Percentiles rank a stretch among this genome's conserved stretches.
Evolutionary conservation across 2,329 filamentous ascomycete species (phyloP).

Genomic region (Colletotrichum sp.): DNA sequence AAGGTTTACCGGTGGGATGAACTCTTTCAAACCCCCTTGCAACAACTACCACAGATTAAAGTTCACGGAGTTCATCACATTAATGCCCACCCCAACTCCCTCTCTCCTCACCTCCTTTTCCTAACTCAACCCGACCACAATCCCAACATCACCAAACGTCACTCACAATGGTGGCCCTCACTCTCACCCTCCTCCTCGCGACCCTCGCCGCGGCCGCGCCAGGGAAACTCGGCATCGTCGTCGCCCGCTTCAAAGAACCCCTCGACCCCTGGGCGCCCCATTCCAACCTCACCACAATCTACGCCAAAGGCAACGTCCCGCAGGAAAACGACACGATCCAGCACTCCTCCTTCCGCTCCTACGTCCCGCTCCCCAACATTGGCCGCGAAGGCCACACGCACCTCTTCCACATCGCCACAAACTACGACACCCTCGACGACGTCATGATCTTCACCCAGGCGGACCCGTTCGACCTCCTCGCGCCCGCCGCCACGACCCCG

Average conservation of each 20-base stretch:
- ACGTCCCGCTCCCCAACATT: slow-evolving; percentile 10
- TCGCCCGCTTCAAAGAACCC: slow-evolving; percentile 17
- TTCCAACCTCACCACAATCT: slow-evolving; percentile 14
- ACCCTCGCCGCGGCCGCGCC: neutral
- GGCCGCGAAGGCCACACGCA: slow-evolving; percentile 18
- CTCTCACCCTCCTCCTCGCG: neutral
- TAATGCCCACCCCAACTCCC: neutral
- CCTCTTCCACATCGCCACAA: slow-evolving; percentile 6
- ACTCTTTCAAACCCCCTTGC: neutral
- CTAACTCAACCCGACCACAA: neutral
- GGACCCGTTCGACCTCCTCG: slow-evolving; percentile 12
- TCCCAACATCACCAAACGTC: neutral
- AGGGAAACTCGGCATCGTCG: slow-evolving; percentile 6
- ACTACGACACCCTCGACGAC: slow-evolving; percentile 18
- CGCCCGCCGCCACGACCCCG: neutral
- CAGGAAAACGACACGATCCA: slow-evolving; percentile 14
- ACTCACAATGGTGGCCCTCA: neutral
- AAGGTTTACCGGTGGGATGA: neutral
- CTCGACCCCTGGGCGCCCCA: slow-evolving; percentile 15
- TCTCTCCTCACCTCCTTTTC: neutral
- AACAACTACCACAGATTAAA: neutral
- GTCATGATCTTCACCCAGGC: slow-evolving; percentile 21
- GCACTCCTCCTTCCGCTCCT: slow-evolving; percentile 18
- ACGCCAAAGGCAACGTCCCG: slow-evolving; percentile 15
- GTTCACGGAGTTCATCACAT: neutral